Base-by-base conservation (phyloP, 2,329 filamentous ascomycete genomes). In the Paraconiothyrium brasiliense region DNA sequence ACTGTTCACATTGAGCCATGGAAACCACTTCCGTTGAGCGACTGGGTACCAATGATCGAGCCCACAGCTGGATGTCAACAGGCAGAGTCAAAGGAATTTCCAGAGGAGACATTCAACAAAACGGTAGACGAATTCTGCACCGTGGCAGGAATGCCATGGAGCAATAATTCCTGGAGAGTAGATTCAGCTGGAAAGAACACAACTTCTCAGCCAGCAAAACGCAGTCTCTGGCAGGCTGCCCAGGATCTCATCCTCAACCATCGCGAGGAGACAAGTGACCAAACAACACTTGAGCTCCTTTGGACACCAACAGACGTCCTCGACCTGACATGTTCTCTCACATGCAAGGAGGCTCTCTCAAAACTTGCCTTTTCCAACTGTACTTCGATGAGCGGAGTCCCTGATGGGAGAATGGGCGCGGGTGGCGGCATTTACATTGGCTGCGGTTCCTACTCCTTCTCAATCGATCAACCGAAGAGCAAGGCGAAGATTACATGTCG, bases 81-180 rank as follows among this genome's bases (percentile, higher is more conserved):
- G 4, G 52, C 22, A 20, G 47, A 59, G 32, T 34, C 43, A 8
- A 57, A 52, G 4, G 22, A 59, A 24, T 63, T 57, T 24, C 54
- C 60, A 6, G 20, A 44, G 2, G 43, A 58, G 10, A 24, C 49
- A 2, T 63, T 63, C 32, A 24, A 32, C 1, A 34, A 46, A 43
- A 50, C 55, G 3, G 54, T 57, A 6, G 30, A 54, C 6, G 50
- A 59, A 10, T 60, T 63, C 37, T 63, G 60, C 44, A 30, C 39
- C 14, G 13, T 57, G 9, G 57, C 39, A 24, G 57, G 49, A 2
- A 41, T 41, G 8, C 24, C 47, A 22, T 48, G 22, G 6, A 35
- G 43, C 16, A 46, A 44, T 2, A 22, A 46, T 2, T 24, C 39
- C 6, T 58, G 57, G 54, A 35, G 20, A 30, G 60, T 63, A 3